Evolutionary conservation across 2,329 filamentous ascomycete genomes (phyloP).

Genomic region (Botrytis paeoniae): DNA sequence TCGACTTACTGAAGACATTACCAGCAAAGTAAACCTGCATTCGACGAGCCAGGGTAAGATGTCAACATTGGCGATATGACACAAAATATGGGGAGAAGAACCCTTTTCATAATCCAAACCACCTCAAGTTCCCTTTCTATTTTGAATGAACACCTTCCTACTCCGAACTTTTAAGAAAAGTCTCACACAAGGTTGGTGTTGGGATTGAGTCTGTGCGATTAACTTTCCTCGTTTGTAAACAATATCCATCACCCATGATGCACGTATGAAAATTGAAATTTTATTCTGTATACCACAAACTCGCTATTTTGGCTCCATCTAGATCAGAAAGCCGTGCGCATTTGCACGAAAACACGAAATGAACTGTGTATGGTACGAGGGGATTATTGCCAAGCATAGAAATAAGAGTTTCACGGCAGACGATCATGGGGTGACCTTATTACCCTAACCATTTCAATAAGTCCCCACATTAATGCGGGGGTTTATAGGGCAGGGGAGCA

Average conservation of each 20-base stretch:
- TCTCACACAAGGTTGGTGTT: not conserved
- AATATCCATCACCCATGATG: not conserved
- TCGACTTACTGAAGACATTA: constrained; percentile 14
- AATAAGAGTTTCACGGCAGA: not conserved
- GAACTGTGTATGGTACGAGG: not conserved
- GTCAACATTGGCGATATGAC: not conserved
- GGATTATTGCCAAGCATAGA: not conserved
- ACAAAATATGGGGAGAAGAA: not conserved
- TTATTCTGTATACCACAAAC: not conserved
- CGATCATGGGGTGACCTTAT: not conserved
- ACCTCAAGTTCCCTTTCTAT: not conserved
- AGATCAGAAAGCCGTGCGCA: not conserved
- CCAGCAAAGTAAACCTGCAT: not conserved
- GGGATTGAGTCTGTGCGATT: not conserved
- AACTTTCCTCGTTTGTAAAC: not conserved
- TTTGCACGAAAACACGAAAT: not conserved
- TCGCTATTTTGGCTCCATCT: not conserved
- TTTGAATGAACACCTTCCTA: not conserved
- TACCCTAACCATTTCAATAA: not conserved
- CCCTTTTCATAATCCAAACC: not conserved
- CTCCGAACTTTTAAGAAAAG: not conserved
- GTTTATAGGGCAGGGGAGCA: not conserved
- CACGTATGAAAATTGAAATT: not conserved
- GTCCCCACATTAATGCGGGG: not conserved
- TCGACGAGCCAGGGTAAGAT: not conserved